Base-by-base conservation (phyloP, 2,329 filamentous ascomycete genomes). In the Fusarium nodosum region DNA sequence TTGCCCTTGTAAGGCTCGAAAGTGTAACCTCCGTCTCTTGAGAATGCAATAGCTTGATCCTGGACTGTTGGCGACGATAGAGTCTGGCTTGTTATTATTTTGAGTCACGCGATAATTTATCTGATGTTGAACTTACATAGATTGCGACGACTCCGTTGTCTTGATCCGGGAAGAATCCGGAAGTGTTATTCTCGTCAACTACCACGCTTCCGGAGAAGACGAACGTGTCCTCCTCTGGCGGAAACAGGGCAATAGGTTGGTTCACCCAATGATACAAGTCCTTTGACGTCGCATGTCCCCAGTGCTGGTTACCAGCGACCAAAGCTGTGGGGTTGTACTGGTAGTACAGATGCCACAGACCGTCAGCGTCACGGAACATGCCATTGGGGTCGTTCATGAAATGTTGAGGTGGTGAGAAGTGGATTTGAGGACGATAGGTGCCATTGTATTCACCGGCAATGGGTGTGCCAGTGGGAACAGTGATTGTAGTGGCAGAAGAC, bases 311-410 rank as follows among this genome's bases (percentile, higher is more conserved):
- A 2, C 87, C 87, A 80, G 76, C 85, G 1, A 85, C 81, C 10
- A 79, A 77, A 3, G 74, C 82, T 1, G 68, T 75, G 3, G 77
- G 77, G 30, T 78, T 78, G 80, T 83, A 88, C 74, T 91, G 89
- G 71, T 91, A 91, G 77, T 91, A 91, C 3, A 90, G 69, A 73
- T 91, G 89, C 77, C 86, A 91, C 0, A 82, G 80, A 7, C 87
- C 87, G 56, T 87, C 81, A 4, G 77, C 80, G 65, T 90, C 87
- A 8, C 84, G 75, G 64, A 90, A 88, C 79, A 89, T 83, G 70
- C 89, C 89, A 77, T 91, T 91, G 2, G 88, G 88, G 69, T 91
- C 89, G 65, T 89, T 90, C 82, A 87, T 85, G 66, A 85, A 87
- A 69, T 82, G 76, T 30, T 80, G 69, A 3, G 86, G 86, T 4